A percentile compares a stretch with the other conserved stretches of the same genome.
phyloP scores from a whole-genome alignment of 2,329 filamentous ascomycete species.

The Fusarium avenaceum region DNA sequence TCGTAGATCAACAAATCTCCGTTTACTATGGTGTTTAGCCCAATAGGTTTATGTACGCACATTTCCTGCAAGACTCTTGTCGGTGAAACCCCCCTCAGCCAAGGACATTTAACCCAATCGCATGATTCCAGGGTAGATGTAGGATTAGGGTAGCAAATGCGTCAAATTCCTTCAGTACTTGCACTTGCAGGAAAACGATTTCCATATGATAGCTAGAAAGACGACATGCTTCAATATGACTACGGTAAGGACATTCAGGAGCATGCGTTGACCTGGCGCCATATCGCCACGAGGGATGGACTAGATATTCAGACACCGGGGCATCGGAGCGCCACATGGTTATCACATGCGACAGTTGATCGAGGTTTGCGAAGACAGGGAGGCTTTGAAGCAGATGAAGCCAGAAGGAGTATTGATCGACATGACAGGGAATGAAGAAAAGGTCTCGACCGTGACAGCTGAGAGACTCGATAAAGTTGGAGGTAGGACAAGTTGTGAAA shows the following conservation, averaged over 20 bases:
- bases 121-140: no score
- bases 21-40: no score
- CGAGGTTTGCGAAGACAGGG: constrained; percentile 3
- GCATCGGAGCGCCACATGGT: constrained; percentile 25
- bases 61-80: no score
- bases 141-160: no score
- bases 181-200: no score
- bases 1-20: no score
- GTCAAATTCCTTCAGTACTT: no score
- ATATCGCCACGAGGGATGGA: constrained; percentile 1
- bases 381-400: background rate
- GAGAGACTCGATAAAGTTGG: constrained; percentile 2
- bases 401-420: constrained; percentile 31
- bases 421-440: constrained; percentile 24
- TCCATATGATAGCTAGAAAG: no score
- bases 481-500: constrained; percentile 6
- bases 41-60: no score
- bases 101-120: no score
- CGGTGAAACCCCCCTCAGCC: no score
- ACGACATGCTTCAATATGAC: background rate
- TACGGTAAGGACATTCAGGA: no score
- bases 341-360: constrained; percentile 4
- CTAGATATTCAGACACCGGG: background rate
- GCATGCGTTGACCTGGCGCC: background rate
- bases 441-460: constrained; percentile 27